Conservation (phyloP, 2,329 filamentous ascomycete species). For the Raffaelea albimanens region DNA sequence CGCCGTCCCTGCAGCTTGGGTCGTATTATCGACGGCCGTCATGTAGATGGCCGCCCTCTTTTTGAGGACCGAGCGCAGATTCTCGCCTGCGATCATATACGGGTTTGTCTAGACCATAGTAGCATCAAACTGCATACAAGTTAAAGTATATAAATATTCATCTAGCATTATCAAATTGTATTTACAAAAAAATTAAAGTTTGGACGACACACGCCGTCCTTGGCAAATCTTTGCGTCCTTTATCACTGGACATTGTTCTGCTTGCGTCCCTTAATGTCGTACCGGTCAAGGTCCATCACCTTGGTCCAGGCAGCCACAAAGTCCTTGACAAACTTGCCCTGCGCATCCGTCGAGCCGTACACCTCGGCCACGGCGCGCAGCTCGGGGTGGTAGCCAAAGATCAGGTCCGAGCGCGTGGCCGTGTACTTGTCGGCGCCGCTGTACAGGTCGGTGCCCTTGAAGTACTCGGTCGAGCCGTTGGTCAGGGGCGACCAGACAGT, state of each 20-base stretch:
- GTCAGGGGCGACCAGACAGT: conserved; percentile 53
- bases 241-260: background rate
- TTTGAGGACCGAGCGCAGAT: too few relatives aligned
- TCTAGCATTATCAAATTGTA: too few relatives aligned
- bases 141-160: too few relatives aligned
- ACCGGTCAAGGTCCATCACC: conserved; percentile 65
- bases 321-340: conserved; percentile 59
- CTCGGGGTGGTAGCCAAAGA: conserved; percentile 64
- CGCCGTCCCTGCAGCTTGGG: too few relatives aligned
- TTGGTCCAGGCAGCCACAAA: conserved; percentile 64
- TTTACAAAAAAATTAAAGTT: too few relatives aligned
- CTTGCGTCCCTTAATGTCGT: conserved; percentile 30
- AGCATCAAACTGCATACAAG: too few relatives aligned
- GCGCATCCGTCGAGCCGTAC: conserved; percentile 50
- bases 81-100: too few relatives aligned
- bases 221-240: too few relatives aligned
- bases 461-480: conserved; percentile 21
- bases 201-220: too few relatives aligned
- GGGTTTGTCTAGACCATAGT: too few relatives aligned
- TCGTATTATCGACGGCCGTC: too few relatives aligned
- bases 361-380: conserved; percentile 61
- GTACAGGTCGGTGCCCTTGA: conserved; percentile 57
- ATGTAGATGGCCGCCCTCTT: too few relatives aligned
- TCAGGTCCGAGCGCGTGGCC: conserved; percentile 57
- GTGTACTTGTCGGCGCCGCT: conserved; percentile 60